These are phyloP conservation scores for Sorghum bicolor DNA, from an alignment of 176 grass and related monocot genomes.

Conservation along the genomic window Sorghum_bicolor_NCBIv3 NC_012876.2:8499001-8499500, in stretches of 20 bases:
- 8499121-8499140: constrained; percentile 4
- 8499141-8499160: background rate
- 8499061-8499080: constrained; percentile 70
- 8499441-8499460: background rate
- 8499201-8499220: background rate
- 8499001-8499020: constrained; percentile 83
- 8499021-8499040: constrained; percentile 71
- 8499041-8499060: constrained; percentile 54
- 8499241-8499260: background rate
- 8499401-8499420: background rate
- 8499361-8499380: background rate
- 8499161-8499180: background rate
- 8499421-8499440: background rate
- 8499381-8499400: background rate
- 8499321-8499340: background rate
- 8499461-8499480: background rate
- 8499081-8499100: constrained; percentile 63
- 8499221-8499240: background rate
- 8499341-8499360: background rate
- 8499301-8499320: background rate
- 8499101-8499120: constrained; percentile 47
- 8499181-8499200: background rate
- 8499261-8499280: background rate
- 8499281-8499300: background rate
- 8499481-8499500: background rate